These are phyloP conservation scores for Triticum aestivum DNA, from an alignment of 176 grass and related monocot species.

Conservation along the genomic window IWGSC_CS_RefSeq_v2.1 NC_057801.1:15751424-15751923, in stretches of 20 bases:
- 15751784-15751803: background rate
- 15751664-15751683: background rate
- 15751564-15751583: slow-evolving; percentile 32
- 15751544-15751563: slow-evolving; percentile 37
- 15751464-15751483: background rate
- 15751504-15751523: slow-evolving; percentile 8
- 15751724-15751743: background rate
- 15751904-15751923: too few species aligned
- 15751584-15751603: background rate
- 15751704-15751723: background rate
- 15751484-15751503: slow-evolving; percentile 22
- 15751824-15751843: background rate
- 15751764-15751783: background rate
- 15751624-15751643: background rate
- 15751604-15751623: background rate
- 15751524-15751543: slow-evolving; percentile 39
- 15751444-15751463: background rate
- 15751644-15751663: background rate
- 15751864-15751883: background rate
- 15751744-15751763: background rate
- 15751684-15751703: background rate
- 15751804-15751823: background rate
- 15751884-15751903: too few species aligned
- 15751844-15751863: slow-evolving; percentile 1
- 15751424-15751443: slow-evolving; percentile 11